phyloP scores from a whole-genome alignment of 495 filamentous ascomycete species.

The Polyplosphaeria fusca region DNA sequence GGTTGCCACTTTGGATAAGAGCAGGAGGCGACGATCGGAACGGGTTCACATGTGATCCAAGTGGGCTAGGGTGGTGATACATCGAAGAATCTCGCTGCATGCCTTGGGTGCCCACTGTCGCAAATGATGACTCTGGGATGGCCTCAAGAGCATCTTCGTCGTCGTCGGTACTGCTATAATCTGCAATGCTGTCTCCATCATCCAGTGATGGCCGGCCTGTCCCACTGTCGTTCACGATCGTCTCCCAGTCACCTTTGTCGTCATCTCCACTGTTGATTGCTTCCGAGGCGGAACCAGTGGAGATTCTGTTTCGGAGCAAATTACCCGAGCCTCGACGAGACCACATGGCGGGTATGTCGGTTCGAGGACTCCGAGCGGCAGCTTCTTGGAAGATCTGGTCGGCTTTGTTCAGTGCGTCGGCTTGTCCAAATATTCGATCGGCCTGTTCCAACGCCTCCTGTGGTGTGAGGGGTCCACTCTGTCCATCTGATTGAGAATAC shows the following conservation, averaged over 20 bases:
- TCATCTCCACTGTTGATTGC: too few relatives aligned
- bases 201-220: background rate
- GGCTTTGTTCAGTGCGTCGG: background rate
- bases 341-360: conserved; percentile 30
- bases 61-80: conserved; percentile 37
- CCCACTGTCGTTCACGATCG: conserved; percentile 22
- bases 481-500: conserved; percentile 13
- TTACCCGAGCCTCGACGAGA: conserved; percentile 14
- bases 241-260: conserved; percentile 38
- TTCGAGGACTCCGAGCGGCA: too few relatives aligned
- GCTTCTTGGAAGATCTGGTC: too few relatives aligned
- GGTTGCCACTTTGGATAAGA: background rate
- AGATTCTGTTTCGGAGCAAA: conserved; percentile 8
- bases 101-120: background rate
- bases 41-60: conserved; percentile 35
- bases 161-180: conserved; percentile 15
- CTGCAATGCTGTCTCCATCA: conserved; percentile 27
- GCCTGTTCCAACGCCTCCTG: conserved; percentile 25
- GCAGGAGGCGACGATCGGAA: conserved; percentile 29
- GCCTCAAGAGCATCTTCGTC: background rate
- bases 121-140: background rate
- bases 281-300: background rate
- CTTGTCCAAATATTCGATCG: conserved; percentile 20
- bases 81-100: background rate
- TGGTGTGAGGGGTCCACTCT: conserved; percentile 4